Conservation (phyloP, 306 rosid genomes). For the Pachyrhizus erosus region DNA sequence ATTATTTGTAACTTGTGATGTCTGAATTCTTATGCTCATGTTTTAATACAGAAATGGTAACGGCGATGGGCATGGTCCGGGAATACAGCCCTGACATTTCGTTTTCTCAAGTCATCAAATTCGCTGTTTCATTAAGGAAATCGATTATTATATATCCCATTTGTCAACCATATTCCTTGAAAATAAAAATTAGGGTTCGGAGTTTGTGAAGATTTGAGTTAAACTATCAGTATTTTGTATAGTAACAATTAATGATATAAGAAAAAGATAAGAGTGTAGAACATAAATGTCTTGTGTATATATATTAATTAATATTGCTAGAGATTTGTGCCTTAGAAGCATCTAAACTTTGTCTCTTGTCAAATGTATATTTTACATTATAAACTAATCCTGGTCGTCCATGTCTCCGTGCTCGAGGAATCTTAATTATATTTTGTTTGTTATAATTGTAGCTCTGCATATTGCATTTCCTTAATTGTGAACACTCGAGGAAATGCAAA, state of each 20-base stretch:
- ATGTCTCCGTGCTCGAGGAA: conserved; percentile 53
- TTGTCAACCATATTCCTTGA: conserved; percentile 56
- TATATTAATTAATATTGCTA: conserved; percentile 27
- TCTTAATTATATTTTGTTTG: conserved; percentile 36
- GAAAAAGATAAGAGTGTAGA: conserved; percentile 44
- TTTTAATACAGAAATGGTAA: conserved; percentile 34
- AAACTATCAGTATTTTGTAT: background rate
- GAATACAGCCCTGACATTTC: conserved; percentile 60
- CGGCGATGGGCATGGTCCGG: conserved; percentile 60
- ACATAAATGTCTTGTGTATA: conserved; percentile 45
- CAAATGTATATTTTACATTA: conserved; percentile 30
- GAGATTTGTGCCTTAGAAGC: conserved; percentile 60
- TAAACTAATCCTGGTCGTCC: conserved; percentile 45
- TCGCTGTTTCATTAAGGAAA: conserved; percentile 40
- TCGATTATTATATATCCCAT: conserved; percentile 33
- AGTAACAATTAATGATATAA: background rate
- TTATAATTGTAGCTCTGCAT: background rate
- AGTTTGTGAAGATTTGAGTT: conserved; percentile 6
- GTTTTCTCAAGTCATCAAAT: conserved; percentile 48
- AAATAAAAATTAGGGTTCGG: conserved; percentile 47
- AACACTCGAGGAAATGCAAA: background rate
- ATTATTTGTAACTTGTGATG: conserved; percentile 37
- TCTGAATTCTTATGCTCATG: conserved; percentile 2
- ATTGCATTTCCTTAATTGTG: background rate
- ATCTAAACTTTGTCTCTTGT: conserved; percentile 56